Percentiles rank a stretch among this genome's conserved stretches.
These are phyloP conservation scores for Gymnopilus junonius DNA, from an alignment of 768 basidiomycete genomes.

Conservation along the genomic window DNA sequence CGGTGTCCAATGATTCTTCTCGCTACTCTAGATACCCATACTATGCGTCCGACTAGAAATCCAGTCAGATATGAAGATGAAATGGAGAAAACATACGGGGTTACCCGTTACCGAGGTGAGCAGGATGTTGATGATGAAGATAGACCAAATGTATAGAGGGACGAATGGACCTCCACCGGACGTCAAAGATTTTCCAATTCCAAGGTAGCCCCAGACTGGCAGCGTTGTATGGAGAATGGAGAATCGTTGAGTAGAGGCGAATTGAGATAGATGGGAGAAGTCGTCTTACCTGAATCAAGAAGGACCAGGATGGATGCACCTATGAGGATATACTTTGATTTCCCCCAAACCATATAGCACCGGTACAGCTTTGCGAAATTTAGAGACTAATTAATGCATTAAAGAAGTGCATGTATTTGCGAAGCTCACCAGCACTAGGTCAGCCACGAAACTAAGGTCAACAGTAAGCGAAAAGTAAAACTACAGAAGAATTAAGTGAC, in stretches of 20 bases:
- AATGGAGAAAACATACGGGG: background rate
- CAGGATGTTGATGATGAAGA: conserved; percentile 29
- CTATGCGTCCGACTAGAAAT: conserved; percentile 7
- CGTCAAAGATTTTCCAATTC: background rate
- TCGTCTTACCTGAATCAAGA: conserved; percentile 17
- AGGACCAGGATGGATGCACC: conserved; percentile 15
- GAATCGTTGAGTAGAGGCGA: too few species aligned
- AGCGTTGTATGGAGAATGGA: background rate
- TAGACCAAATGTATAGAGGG: conserved; percentile 27
- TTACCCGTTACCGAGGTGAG: conserved; percentile 30
- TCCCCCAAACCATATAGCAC: conserved; percentile 23
- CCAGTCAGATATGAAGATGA: background rate
- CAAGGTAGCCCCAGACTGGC: conserved; percentile 17
- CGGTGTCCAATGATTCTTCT: background rate
- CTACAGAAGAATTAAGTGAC: background rate
- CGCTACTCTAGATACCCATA: conserved; percentile 10
- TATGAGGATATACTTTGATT: conserved; percentile 14
- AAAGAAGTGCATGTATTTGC: background rate
- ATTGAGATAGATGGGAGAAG: too few species aligned
- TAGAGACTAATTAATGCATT: background rate
- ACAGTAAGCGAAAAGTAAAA: too few species aligned
- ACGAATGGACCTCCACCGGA: background rate
- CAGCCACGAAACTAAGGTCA: conserved; percentile 5
- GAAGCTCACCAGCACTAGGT: conserved; percentile 8
- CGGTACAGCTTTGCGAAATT: conserved; percentile 9